Conservation (phyloP, 805 yeast species). For the Barnettozyma sp. region DNA sequence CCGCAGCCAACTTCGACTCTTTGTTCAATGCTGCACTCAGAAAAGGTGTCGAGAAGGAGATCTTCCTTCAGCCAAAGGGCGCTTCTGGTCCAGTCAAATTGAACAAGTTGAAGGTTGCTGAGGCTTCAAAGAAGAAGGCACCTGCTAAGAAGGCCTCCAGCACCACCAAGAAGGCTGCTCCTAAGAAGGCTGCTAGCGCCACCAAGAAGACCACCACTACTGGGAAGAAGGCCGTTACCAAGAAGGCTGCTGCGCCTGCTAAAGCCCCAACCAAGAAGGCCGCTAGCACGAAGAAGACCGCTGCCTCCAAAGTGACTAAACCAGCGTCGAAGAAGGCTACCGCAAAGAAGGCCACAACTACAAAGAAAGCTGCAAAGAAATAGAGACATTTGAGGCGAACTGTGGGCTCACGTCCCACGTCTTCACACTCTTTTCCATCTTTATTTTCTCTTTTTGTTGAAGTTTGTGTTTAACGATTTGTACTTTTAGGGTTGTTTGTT, state of each 20-base stretch:
- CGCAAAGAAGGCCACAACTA: constrained; percentile 8
- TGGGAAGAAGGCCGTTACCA: constrained; percentile 15
- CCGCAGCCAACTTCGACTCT: constrained; percentile 61
- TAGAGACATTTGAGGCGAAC: constrained; percentile 13
- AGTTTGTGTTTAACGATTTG: background rate
- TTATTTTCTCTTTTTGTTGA: background rate
- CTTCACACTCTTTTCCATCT: no score
- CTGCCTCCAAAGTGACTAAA: constrained; percentile 24
- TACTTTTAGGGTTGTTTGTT: no score
- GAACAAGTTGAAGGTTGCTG: constrained; percentile 25
- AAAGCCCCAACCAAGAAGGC: constrained; percentile 25
- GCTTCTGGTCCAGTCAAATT: constrained; percentile 81
- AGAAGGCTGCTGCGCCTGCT: constrained; percentile 23
- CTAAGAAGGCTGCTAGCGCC: constrained; percentile 13
- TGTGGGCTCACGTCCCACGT: no score
- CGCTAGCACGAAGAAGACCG: constrained; percentile 25
- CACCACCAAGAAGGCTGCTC: constrained; percentile 20
- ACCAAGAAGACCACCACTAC: constrained; percentile 12
- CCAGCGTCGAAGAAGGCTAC: constrained; percentile 20
- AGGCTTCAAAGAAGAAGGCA: constrained; percentile 23
- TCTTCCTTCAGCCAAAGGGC: constrained; percentile 80
- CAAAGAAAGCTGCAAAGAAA: constrained; percentile 12
- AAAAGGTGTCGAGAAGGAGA: constrained; percentile 74
- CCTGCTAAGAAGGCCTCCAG: constrained; percentile 20
- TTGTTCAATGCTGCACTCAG: constrained; percentile 72